Evolutionary conservation across 75 land plant genomes (phyloP).

Genomic region (Picea glauca): DNA sequence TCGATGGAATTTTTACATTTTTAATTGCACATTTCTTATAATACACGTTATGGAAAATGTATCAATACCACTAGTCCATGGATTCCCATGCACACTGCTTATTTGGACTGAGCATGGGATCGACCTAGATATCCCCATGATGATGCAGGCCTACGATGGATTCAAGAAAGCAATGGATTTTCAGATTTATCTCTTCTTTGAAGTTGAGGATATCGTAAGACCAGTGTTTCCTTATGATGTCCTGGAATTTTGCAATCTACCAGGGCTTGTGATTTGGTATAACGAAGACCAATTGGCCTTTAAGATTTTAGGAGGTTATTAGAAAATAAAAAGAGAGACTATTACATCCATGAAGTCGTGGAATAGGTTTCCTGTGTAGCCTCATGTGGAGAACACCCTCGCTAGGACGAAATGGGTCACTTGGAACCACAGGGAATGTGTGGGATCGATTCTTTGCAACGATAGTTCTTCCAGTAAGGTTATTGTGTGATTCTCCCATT

Average conservation of each 20-base stretch:
- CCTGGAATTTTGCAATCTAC: constrained; percentile 51
- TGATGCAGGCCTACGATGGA: constrained; percentile 52
- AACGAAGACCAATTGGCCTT: constrained; percentile 68
- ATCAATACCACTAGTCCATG: too few relatives aligned
- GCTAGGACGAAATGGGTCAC: constrained; percentile 31
- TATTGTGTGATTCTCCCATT: constrained; percentile 26
- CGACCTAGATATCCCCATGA: constrained; percentile 49
- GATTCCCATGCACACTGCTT: neutral
- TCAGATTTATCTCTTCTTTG: constrained; percentile 18
- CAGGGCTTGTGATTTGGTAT: constrained; percentile 25
- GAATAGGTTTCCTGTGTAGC: constrained; percentile 53
- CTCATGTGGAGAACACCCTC: constrained; percentile 46
- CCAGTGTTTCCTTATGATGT: constrained; percentile 32
- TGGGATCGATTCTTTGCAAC: neutral
- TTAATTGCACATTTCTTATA: too few relatives aligned
- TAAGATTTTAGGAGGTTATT: constrained; percentile 27
- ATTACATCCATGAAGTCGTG: constrained; percentile 59
- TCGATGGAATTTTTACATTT: too few relatives aligned
- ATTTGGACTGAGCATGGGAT: constrained; percentile 24
- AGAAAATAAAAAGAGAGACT: constrained; percentile 37
- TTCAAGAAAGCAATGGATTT: constrained; percentile 55
- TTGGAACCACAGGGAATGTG: constrained; percentile 16
- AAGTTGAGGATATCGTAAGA: constrained; percentile 43
- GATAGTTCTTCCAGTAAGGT: constrained; percentile 5
- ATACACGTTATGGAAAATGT: too few relatives aligned